Percentiles rank a stretch among this genome's conserved stretches.
phyloP scores from a whole-genome alignment of 805 yeast species.

The Lipomyces chichibuensis region DNA sequence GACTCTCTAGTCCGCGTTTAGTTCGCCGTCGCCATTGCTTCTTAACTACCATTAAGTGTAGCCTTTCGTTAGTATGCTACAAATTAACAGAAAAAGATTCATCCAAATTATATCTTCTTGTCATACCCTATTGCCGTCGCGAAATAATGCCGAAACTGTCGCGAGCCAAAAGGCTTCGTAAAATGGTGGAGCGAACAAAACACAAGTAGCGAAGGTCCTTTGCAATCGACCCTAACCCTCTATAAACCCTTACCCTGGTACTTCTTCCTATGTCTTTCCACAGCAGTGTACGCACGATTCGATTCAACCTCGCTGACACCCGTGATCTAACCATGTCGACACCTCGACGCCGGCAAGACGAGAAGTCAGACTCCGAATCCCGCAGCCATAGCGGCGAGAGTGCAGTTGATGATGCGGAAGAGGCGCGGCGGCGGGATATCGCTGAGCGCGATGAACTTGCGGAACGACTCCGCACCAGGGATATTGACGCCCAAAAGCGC shows the following conservation, averaged over 20 bases:
- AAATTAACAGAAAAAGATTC: too few species aligned
- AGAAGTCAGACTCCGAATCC: neutral
- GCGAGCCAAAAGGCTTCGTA: too few species aligned
- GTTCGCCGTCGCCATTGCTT: too few species aligned
- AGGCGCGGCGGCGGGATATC: conserved; percentile 36
- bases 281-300: neutral
- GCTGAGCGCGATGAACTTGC: conserved; percentile 44
- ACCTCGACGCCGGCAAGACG: neutral
- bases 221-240: neutral
- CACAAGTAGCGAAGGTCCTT: too few species aligned
- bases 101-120: too few species aligned
- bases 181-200: too few species aligned
- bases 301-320: neutral
- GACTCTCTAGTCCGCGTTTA: too few species aligned
- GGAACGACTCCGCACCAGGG: conserved; percentile 37
- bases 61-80: too few species aligned
- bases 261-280: too few species aligned
- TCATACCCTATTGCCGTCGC: too few species aligned
- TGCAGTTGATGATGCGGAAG: conserved; percentile 17
- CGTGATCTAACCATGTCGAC: neutral
- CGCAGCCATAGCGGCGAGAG: neutral
- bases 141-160: too few species aligned
- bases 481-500: conserved; percentile 10
- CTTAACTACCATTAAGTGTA: too few species aligned
- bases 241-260: neutral